These are phyloP conservation scores for Euryodendron excelsum DNA, from an alignment of 148 eudicot species.

Conservation along the genomic window DNA sequence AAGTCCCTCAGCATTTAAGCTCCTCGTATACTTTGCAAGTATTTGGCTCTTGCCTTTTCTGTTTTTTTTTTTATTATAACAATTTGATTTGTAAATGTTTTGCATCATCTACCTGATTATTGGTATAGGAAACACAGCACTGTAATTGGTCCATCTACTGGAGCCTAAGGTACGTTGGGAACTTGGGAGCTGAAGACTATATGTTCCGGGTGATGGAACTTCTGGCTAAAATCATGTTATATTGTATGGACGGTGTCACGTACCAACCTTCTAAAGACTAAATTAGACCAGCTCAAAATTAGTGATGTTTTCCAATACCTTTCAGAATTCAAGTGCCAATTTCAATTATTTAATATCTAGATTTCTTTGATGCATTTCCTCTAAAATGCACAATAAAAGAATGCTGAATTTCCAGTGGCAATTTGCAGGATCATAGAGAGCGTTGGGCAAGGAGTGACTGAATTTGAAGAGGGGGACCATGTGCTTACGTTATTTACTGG, in stretches of 20 bases:
- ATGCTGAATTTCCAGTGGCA: conserved; percentile 6
- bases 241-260: neutral
- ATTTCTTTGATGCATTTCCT: neutral
- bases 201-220: neutral
- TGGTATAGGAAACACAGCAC: too few relatives aligned
- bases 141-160: too few relatives aligned
- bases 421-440: conserved; percentile 88
- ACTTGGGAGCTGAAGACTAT: too few relatives aligned
- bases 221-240: neutral
- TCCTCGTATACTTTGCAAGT: too few relatives aligned
- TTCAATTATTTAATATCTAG: neutral
- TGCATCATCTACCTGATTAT: too few relatives aligned
- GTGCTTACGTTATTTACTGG: conserved; percentile 92
- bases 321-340: neutral
- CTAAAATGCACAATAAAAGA: neutral
- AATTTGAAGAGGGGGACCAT: conserved; percentile 84
- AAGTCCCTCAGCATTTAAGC: too few relatives aligned
- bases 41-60: too few relatives aligned
- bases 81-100: too few relatives aligned
- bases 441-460: conserved; percentile 83
- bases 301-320: neutral
- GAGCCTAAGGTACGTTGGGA: too few relatives aligned
- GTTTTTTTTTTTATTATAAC: too few relatives aligned
- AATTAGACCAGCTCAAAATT: neutral
- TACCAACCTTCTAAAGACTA: neutral